Base-by-base conservation (phyloP, 495 filamentous ascomycete species). In the Pyrenopolyporus hunteri region DNA sequence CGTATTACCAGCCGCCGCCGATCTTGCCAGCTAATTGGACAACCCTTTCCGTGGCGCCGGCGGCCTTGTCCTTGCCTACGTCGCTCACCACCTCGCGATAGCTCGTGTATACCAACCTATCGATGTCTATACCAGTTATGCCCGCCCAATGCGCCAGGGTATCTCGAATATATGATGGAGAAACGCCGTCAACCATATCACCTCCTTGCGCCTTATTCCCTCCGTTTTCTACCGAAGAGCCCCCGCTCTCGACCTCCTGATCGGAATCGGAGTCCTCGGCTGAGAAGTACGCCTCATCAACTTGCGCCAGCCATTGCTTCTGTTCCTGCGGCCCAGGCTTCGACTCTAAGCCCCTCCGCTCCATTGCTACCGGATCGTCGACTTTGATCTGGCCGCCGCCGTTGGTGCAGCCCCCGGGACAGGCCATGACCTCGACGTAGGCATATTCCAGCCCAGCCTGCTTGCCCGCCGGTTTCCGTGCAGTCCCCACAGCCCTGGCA, bases 361-460 rank as follows among this genome's bases (percentile, higher is more conserved):
- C 78, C 16, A 82, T 61, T 4, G 82, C 70, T 1, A 80, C 54
- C 11, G 87, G 82, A 71, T 98, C 94, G 32, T 89, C 89, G 14
- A 88, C 85, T 56, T 95, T 93, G 56, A 98, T 87, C 78, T 98
- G 94, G 0, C 94, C 94, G 17, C 94, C 94, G 0, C 94, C 94
- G 69, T 98, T 98, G 43, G 94, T 98, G 73, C 94, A 98, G 1
- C 94, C 94, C 7, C 95, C 94, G 0, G 94, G 94, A 74, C 94
- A 98, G 22, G 94, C 94, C 94, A 98, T 98, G 28, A 98, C 95
- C 70, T 98, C 94, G 8, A 98, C 90, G 74, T 96, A 98, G 17
- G 85, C 85, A 68, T 90, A 93, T 9, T 94, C 89, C 4, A 81
- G 72, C 10, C 76, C 75, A 2, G 66, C 50, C 9, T 73, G 37